Conservation (phyloP, 768 basidiomycete species). For the Bullera alba region DNA sequence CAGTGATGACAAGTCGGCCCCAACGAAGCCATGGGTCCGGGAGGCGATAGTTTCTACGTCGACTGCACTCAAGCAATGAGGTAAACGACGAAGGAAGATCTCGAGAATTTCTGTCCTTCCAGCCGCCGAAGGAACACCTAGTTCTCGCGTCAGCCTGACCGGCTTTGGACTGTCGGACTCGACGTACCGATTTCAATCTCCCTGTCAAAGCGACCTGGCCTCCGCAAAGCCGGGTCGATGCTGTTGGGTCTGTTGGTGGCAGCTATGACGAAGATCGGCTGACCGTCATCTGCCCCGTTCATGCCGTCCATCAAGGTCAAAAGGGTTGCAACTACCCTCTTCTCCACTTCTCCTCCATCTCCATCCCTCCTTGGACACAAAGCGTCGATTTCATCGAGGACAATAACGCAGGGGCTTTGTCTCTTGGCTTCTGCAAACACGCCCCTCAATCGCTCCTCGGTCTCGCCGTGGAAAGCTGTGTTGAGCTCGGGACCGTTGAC, state of each 20-base stretch:
- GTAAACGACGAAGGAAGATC: slow-evolving; percentile 75
- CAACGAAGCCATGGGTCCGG: slow-evolving; percentile 86
- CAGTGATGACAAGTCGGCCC: slow-evolving; percentile 86
- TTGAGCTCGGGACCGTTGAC: slow-evolving; percentile 94
- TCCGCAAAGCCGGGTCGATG: slow-evolving; percentile 96
- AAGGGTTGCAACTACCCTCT: slow-evolving; percentile 88
- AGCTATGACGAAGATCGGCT: slow-evolving; percentile 82
- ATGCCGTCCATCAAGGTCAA: slow-evolving; percentile 88
- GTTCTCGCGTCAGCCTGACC: not conserved
- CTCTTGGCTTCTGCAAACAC: slow-evolving; percentile 78
- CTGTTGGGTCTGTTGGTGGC: slow-evolving; percentile 87
- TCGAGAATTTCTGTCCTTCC: slow-evolving; percentile 78
- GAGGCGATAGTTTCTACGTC: slow-evolving; percentile 64
- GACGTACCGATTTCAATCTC: slow-evolving; percentile 85
- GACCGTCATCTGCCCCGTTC: slow-evolving; percentile 47
- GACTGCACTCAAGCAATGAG: slow-evolving; percentile 59
- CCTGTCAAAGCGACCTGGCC: slow-evolving; percentile 97
- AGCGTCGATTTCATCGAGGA: slow-evolving; percentile 93
- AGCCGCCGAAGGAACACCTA: slow-evolving; percentile 80
- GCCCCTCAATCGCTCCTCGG: slow-evolving; percentile 79
- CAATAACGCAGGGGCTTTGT: slow-evolving; percentile 82
- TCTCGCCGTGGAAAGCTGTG: slow-evolving; percentile 95
- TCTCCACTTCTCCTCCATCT: slow-evolving; percentile 89
- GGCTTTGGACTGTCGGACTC: not conserved
- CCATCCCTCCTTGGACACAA: slow-evolving; percentile 86